Conservation (phyloP, 345 rosid genomes). For the Camelina hispida region DNA sequence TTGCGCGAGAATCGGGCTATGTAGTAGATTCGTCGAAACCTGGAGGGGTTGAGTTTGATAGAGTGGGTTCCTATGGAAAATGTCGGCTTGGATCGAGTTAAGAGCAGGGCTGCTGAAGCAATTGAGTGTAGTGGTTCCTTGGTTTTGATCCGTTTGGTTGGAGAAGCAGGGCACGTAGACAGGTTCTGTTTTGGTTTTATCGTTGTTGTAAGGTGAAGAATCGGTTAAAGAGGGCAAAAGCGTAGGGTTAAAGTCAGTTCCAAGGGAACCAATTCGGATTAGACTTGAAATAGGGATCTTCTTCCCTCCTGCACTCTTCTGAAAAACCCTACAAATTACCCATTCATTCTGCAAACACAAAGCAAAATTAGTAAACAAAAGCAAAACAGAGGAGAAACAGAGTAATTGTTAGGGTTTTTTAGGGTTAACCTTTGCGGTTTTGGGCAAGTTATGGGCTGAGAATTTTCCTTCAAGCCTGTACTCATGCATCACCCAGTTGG, state of each 20-base stretch:
- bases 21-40: constrained; percentile 47
- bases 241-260: constrained; percentile 54
- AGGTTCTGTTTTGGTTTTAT: constrained; percentile 51
- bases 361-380: not conserved
- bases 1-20: constrained; percentile 46
- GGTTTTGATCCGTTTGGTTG: constrained; percentile 55
- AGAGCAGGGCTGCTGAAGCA: constrained; percentile 47
- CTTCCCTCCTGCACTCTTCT: constrained; percentile 76
- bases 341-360: constrained; percentile 74
- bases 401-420: constrained; percentile 14
- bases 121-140: constrained; percentile 45
- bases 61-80: constrained; percentile 44
- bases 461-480: constrained; percentile 76
- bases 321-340: constrained; percentile 91
- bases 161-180: constrained; percentile 99
- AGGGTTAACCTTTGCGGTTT: constrained; percentile 69
- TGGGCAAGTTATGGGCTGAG: constrained; percentile 75
- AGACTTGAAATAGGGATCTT: constrained; percentile 70
- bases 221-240: constrained; percentile 74
- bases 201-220: constrained; percentile 51
- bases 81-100: constrained; percentile 45
- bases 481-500: constrained; percentile 95
- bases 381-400: constrained; percentile 23
- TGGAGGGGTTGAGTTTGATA: constrained; percentile 47
- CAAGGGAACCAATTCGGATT: constrained; percentile 49